Evolutionary conservation across 192 early-diverging fungal genomes (phyloP).

Genomic region (Pilaira anomala): DNA sequence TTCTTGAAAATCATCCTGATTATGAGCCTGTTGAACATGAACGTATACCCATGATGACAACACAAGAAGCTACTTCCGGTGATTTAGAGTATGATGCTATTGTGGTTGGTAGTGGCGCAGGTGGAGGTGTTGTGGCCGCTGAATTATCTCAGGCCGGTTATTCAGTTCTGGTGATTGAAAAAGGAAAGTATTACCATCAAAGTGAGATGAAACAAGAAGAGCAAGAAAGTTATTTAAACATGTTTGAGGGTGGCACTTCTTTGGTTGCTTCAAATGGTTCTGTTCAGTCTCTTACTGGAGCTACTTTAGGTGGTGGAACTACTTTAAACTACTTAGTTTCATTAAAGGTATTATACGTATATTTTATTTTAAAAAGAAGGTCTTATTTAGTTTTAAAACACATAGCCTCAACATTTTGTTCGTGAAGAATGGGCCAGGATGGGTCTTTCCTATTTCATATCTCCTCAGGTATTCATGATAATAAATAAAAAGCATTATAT

Average conservation of each 20-base stretch:
- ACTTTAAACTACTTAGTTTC: constrained; percentile 60
- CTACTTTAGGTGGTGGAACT: constrained; percentile 70
- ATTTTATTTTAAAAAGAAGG: neutral
- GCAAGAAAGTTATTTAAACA: constrained; percentile 34
- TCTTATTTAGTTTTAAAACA: neutral
- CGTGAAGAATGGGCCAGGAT: constrained; percentile 69
- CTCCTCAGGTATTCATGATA: constrained; percentile 28
- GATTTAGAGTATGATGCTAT: constrained; percentile 58
- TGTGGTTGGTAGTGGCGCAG: constrained; percentile 66
- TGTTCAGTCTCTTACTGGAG: constrained; percentile 53
- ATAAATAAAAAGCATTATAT: neutral
- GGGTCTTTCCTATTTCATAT: constrained; percentile 55
- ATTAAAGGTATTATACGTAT: constrained; percentile 45
- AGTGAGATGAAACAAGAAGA: constrained; percentile 51
- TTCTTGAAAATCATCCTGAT: neutral
- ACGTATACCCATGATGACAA: neutral
- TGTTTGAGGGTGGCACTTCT: constrained; percentile 50
- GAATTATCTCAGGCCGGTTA: constrained; percentile 60
- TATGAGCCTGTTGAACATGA: constrained; percentile 8
- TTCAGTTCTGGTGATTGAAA: constrained; percentile 69
- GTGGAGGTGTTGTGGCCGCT: constrained; percentile 61
- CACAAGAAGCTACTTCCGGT: neutral
- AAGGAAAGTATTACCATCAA: constrained; percentile 58
- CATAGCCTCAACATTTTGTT: constrained; percentile 54
- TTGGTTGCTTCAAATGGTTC: constrained; percentile 48